Percentiles rank a stretch among this genome's conserved stretches.
Conservation (phyloP, 106 monocot species). For the Narthecium ossifragum region DNA sequence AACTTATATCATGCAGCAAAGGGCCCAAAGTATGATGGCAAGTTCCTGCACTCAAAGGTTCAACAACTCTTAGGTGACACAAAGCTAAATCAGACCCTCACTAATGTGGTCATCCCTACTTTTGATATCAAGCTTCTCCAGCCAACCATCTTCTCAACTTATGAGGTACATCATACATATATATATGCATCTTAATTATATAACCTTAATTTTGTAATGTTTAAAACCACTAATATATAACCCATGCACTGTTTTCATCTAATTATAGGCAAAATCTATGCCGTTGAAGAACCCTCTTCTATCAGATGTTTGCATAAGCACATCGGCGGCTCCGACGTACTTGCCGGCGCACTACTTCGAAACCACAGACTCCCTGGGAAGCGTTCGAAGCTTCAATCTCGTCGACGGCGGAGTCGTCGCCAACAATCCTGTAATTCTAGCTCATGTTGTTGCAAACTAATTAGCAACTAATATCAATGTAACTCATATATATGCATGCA, state of each 20-base stretch:
- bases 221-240: not conserved
- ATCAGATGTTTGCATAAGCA: conserved; percentile 7
- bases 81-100: not conserved
- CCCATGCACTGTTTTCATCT: not conserved
- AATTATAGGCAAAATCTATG: not conserved
- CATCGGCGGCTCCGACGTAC: not conserved
- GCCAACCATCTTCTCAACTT: conserved; percentile 4
- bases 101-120: conserved; percentile 2
- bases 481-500: not conserved
- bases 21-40: not conserved
- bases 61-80: not conserved
- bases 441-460: not conserved
- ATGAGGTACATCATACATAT: not conserved
- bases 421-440: not conserved
- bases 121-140: conserved; percentile 9
- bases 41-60: not conserved
- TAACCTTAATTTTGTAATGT: not conserved
- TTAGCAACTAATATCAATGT: not conserved
- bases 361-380: not conserved
- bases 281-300: conserved; percentile 2
- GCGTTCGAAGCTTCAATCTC: not conserved
- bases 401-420: conserved; percentile 1
- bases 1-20: not conserved
- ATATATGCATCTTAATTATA: not conserved
- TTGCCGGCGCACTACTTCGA: conserved; percentile 3